Evolutionary conservation across 345 rosid genomes (phyloP), one percentile per base, ranked within the genome.

Genomic region (Geranium brycei): DNA sequence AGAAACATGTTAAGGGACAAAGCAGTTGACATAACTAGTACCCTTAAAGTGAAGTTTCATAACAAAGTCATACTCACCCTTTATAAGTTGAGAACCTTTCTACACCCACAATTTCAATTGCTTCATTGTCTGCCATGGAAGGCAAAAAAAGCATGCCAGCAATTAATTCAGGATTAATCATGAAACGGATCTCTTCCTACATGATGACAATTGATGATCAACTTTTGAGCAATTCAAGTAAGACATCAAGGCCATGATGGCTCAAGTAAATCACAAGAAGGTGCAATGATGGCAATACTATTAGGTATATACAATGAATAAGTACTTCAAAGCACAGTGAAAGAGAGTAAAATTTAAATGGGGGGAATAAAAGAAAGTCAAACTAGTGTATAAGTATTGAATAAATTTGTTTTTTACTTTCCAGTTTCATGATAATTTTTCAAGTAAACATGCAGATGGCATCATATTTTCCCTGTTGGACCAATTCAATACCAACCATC

Each of bases 101-200:
- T 31, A 82, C 76, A 68, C 99, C 97, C 69, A 86, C 84, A 73
- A 90, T 76, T 74, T 86, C 95, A 72, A 93, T 80, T 35, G 99
- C 88, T 70, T 90, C 97, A 64, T 88, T 93, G 61, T 90, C 87
- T 56, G 76, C 90, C 95, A 93, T 86, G 58, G 86, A 76, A 69
- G 99, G 90, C 80, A 87, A 77, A 85, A 90, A 90, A 74, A 90
- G 83, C 97, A 93, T 86, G 74, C 99, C 84, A 13, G 85, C 91
- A 66, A 93, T 85, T 72, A 93, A 77, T 69, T 93, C 97, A 40
- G 97, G 99, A 82, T 80, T 86, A 75, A 87, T 82, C 96, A 93
- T 83, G 83, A 93, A 93, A 64, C 87, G 97, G 66, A 93, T 88
- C 78, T 93, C 99, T 81, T 93, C 99, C 99, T 90, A 74, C 69